Evolutionary conservation across 2,329 filamentous ascomycete genomes (phyloP), one percentile per base, ranked within the genome.

Genomic region (Alternaria triticimaculans): DNA sequence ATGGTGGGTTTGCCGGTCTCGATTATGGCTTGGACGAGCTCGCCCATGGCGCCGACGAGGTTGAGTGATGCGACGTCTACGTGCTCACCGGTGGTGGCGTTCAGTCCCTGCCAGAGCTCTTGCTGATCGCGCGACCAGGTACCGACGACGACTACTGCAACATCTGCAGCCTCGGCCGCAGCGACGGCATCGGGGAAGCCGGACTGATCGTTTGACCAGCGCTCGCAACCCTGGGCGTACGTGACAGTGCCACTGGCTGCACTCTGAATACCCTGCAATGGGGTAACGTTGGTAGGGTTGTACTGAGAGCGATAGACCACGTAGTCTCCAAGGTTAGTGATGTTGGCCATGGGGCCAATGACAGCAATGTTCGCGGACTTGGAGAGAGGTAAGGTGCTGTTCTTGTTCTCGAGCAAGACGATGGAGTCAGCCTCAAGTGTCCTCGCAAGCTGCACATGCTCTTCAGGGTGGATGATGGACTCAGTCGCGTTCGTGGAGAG

Each of bases 11-110:
- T 89, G 44, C 87, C 88, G 0, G 90, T 91, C 61, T 87, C 86
- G 65, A 90, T 87, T 72, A 93, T 87, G 21, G 90, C 89, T 70
- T 86, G 83, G 53, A 92, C 87, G 2, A 93, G 87, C 10, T 85
- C 84, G 3, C 85, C 86, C 86, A 91, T 90, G 21, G 91, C 90
- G 4, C 90, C 90, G 12, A 92, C 88, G 10, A 93, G 87, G 61
- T 87, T 85, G 18, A 93, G 84, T 55, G 83, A 83, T 60, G 86
- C 81, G 1, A 88, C 83, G 69, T 93, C 91, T 51, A 93, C 87
- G 72, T 92, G 90, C 74, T 93, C 91, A 55, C 90, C 91, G 0
- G 90, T 93, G 58, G 90, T 93, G 26, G 90, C 90, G 68, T 93
- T 93, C 3, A 92, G 76, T 0, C 89, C 88, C 60, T 81, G 78